These are phyloP conservation scores for Handroanthus guayacan DNA, from an alignment of 257 asterid genomes.

Conservation along the genomic window DNA sequence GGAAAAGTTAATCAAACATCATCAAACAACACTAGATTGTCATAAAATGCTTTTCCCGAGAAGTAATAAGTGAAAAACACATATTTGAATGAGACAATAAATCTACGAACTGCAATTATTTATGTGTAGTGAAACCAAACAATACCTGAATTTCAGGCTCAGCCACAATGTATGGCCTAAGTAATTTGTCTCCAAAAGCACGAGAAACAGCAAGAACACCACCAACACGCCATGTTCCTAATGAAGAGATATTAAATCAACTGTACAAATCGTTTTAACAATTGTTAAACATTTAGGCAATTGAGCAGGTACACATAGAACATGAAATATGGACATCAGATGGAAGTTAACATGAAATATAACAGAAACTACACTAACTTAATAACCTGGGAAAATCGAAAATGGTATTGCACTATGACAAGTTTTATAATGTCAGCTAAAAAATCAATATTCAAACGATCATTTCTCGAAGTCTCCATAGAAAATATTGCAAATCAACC, in stretches of 20 bases:
- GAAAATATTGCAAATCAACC: neutral
- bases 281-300: neutral
- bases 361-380: neutral
- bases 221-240: slow-evolving; percentile 87
- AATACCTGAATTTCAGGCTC: slow-evolving; percentile 81
- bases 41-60: neutral
- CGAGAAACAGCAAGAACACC: slow-evolving; percentile 95
- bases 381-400: neutral
- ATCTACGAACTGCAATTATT: neutral
- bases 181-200: slow-evolving; percentile 80
- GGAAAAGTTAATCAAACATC: slow-evolving; percentile 15
- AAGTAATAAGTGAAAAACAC: neutral
- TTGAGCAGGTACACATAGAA: neutral
- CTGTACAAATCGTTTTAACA: neutral
- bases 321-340: neutral
- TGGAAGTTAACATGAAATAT: neutral
- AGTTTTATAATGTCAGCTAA: neutral
- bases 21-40: neutral
- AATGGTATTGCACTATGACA: neutral
- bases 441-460: neutral
- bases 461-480: neutral
- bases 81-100: neutral
- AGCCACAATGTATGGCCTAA: slow-evolving; percentile 73
- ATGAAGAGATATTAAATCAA: slow-evolving; percentile 25
- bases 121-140: slow-evolving; percentile 13